Conservation (phyloP, 371 early-diverging fungal species). For the Mortierella sp. region DNA sequence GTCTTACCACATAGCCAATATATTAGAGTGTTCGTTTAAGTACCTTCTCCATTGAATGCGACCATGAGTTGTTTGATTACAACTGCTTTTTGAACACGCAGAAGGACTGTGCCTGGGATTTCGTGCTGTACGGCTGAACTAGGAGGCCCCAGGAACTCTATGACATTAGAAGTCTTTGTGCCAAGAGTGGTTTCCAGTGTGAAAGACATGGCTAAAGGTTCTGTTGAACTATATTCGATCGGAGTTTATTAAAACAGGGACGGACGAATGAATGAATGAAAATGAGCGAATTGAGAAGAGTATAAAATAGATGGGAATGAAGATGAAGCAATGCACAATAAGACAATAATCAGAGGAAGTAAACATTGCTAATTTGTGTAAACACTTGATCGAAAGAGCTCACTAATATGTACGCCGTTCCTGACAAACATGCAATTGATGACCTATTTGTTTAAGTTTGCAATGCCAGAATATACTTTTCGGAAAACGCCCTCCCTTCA, state of each 20-base stretch:
- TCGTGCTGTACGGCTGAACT: constrained; percentile 24
- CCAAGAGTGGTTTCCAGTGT: constrained; percentile 25
- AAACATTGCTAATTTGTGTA: too few species aligned
- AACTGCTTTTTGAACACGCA: constrained; percentile 34
- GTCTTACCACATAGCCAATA: too few species aligned
- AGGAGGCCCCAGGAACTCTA: constrained; percentile 44
- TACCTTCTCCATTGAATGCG: constrained; percentile 37
- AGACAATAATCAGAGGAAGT: too few species aligned
- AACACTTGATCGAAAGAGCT: too few species aligned
- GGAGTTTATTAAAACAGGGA: background rate
- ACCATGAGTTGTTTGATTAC: constrained; percentile 38
- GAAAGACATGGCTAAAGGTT: constrained; percentile 23
- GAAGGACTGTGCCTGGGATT: constrained; percentile 27
- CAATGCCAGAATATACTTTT: too few species aligned
- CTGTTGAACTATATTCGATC: background rate
- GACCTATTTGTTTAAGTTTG: background rate
- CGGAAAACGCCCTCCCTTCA: too few species aligned
- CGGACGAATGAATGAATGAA: too few species aligned
- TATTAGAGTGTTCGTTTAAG: background rate
- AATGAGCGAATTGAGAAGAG: background rate
- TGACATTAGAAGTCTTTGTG: constrained; percentile 29
- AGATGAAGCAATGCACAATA: too few species aligned
- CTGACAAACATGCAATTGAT: too few species aligned
- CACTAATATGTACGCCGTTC: too few species aligned
- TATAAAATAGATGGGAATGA: too few species aligned